A percentile compares a stretch with the other conserved stretches of the same genome.
These are phyloP conservation scores for Alternaria postmessia DNA, from an alignment of 2,329 filamentous ascomycete species.

Conservation along the genomic window DNA sequence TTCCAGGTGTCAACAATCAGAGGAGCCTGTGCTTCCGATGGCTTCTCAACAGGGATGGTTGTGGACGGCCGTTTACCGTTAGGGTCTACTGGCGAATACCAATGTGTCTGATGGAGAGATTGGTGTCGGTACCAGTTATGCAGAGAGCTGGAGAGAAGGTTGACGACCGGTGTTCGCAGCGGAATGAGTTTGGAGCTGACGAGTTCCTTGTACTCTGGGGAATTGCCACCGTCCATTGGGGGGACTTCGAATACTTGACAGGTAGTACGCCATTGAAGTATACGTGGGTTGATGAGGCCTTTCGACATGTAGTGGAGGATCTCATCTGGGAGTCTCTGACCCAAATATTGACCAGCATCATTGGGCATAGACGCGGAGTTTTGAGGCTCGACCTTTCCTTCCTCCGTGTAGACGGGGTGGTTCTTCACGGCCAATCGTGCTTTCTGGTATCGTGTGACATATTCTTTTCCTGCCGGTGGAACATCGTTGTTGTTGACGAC, in stretches of 20 bases:
- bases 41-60: constrained; percentile 68
- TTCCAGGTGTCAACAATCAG: constrained; percentile 73
- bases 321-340: constrained; percentile 88
- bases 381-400: constrained; percentile 79
- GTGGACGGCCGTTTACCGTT: constrained; percentile 56
- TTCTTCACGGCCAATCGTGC: constrained; percentile 87
- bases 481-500: constrained; percentile 84
- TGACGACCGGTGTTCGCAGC: constrained; percentile 77
- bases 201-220: constrained; percentile 80
- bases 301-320: constrained; percentile 88
- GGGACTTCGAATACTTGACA: constrained; percentile 79
- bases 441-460: constrained; percentile 86
- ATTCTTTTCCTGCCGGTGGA: constrained; percentile 74
- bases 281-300: constrained; percentile 78
- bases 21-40: constrained; percentile 58
- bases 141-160: constrained; percentile 79
- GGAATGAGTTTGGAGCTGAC: constrained; percentile 77
- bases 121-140: constrained; percentile 85
- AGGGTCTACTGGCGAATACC: constrained; percentile 65
- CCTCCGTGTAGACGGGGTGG: constrained; percentile 79
- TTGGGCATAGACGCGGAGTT: constrained; percentile 76
- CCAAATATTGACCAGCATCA: constrained; percentile 89
- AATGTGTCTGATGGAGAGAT: constrained; percentile 78
- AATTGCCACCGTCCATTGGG: constrained; percentile 84
- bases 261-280: constrained; percentile 83